phyloP scores from a whole-genome alignment of 768 basidiomycete species.

The Phylloporus rhodoxanthus region DNA sequence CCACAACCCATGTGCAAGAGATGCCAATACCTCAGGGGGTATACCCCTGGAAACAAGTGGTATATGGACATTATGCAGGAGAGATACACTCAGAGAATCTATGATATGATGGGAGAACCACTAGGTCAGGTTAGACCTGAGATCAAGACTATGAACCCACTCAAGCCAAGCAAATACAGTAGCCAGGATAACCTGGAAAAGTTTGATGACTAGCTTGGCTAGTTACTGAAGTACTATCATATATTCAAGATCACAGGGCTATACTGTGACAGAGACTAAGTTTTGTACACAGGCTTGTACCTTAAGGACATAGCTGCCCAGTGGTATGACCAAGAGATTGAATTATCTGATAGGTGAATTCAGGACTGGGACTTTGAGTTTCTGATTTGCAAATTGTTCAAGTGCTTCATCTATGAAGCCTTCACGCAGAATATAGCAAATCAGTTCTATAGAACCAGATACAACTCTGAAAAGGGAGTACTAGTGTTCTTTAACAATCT shows the following conservation, averaged over 20 bases:
- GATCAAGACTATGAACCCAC: background rate
- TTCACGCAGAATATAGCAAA: no score
- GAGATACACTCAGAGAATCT: background rate
- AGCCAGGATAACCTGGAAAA: background rate
- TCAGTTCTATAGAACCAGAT: no score
- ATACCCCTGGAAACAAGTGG: background rate
- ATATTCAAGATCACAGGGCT: background rate
- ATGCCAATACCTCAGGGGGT: background rate
- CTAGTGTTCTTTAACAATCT: background rate
- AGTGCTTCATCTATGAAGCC: no score
- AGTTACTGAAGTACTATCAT: background rate
- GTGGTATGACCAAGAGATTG: background rate
- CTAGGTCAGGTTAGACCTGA: background rate
- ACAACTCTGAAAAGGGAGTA: no score
- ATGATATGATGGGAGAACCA: background rate
- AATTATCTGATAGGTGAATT: background rate
- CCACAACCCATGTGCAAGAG: no score
- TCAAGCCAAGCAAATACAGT: background rate
- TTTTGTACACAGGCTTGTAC: no score
- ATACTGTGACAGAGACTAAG: no score
- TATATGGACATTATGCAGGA: background rate
- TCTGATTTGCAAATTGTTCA: background rate
- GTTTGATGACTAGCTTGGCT: background rate
- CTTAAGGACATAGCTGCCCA: background rate
- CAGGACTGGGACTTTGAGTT: background rate